Conservation (phyloP, 2,329 filamentous ascomycete genomes). For the Daldinia sp. region DNA sequence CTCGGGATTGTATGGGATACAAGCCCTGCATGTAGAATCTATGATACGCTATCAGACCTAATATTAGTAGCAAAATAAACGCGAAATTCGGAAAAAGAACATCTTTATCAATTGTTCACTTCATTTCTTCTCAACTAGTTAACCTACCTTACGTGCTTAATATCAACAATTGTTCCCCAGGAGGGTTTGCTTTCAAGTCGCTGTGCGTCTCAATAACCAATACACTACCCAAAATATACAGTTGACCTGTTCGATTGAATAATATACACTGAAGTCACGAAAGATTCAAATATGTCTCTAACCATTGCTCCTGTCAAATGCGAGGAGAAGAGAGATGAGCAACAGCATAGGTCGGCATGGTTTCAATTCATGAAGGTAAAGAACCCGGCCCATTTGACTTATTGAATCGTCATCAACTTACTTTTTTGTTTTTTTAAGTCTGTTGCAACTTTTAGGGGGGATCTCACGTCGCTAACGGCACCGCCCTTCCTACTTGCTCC, state of each 20-base stretch:
- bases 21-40: constrained; percentile 18
- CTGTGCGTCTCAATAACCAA: constrained; percentile 5
- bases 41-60: constrained; percentile 1
- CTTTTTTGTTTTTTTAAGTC: constrained; percentile 59
- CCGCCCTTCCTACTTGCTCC: constrained; percentile 85
- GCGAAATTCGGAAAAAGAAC: not conserved
- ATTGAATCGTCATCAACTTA: constrained; percentile 6
- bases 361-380: constrained; percentile 50
- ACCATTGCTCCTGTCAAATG: constrained; percentile 31
- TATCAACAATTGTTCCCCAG: not conserved
- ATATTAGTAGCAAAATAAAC: constrained; percentile 15
- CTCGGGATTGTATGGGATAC: constrained; percentile 8
- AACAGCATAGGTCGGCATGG: constrained; percentile 48
- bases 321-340: constrained; percentile 45
- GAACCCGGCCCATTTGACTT: not conserved
- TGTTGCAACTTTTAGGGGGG: constrained; percentile 84
- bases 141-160: not conserved
- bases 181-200: not conserved
- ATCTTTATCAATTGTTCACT: not conserved
- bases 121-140: not conserved
- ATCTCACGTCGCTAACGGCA: constrained; percentile 82
- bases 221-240: constrained; percentile 21
- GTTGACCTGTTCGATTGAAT: constrained; percentile 11
- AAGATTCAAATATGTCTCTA: constrained; percentile 36
- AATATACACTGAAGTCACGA: not conserved